Evolutionary conservation across 2,329 filamentous ascomycete genomes (phyloP).

Genomic region (Fusarium mexicanum): DNA sequence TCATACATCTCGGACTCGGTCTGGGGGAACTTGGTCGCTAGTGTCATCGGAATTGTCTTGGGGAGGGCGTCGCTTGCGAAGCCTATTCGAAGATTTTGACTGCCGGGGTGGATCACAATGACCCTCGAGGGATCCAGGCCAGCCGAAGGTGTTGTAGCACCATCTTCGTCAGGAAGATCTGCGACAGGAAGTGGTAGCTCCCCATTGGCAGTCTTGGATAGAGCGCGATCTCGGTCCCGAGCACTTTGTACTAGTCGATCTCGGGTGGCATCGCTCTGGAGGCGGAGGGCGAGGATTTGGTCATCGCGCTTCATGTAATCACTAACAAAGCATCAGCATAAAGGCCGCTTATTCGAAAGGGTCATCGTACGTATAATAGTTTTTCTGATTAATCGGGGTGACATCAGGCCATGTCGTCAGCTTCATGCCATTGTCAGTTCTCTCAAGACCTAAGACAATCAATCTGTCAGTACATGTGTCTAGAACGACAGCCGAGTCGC

Average conservation of each 20-base stretch:
- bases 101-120: constrained; percentile 94
- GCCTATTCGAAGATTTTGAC: constrained; percentile 93
- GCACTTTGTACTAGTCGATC: constrained; percentile 86
- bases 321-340: constrained; percentile 56
- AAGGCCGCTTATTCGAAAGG: background rate
- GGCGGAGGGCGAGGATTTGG: constrained; percentile 87
- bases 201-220: constrained; percentile 77
- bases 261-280: constrained; percentile 86
- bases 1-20: constrained; percentile 87
- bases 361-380: constrained; percentile 86
- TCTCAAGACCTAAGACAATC: constrained; percentile 76
- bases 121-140: constrained; percentile 84
- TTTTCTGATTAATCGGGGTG: constrained; percentile 97
- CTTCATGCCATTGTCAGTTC: constrained; percentile 98
- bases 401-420: constrained; percentile 94
- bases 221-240: constrained; percentile 85
- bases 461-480: constrained; percentile 38
- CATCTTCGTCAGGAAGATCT: constrained; percentile 68
- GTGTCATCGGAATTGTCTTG: constrained; percentile 92
- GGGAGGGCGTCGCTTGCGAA: constrained; percentile 95
- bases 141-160: constrained; percentile 64
- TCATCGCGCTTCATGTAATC: constrained; percentile 99
- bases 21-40: constrained; percentile 80
- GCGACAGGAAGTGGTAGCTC: constrained; percentile 70
- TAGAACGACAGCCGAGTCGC: constrained; percentile 15